phyloP scores from a whole-genome alignment of 1,284 basidiomycete genomes.

The Marasmius fiardii region DNA sequence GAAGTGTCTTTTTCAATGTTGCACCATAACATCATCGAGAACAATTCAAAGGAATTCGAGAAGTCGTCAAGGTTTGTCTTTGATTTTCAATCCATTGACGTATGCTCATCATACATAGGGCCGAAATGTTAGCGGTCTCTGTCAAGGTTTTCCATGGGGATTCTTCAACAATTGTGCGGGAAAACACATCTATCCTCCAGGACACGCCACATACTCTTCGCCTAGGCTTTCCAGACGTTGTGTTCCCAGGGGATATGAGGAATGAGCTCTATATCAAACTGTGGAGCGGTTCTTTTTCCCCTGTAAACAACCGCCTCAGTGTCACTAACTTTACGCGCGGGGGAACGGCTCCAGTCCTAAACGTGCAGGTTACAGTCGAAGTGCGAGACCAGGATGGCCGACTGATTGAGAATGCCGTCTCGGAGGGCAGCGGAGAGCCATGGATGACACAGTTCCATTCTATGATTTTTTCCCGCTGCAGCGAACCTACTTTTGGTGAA shows the following conservation, averaged over 20 bases:
- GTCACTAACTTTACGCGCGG: conserved; percentile 61
- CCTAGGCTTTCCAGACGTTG: conserved; percentile 96
- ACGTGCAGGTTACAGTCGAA: conserved; percentile 90
- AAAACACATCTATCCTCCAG: conserved; percentile 86
- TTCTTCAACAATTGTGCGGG: conserved; percentile 68
- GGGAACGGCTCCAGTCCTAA: conserved; percentile 53
- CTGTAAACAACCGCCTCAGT: conserved; percentile 51
- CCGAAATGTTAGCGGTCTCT: conserved; percentile 86
- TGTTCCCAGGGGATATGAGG: conserved; percentile 88
- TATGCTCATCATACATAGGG: conserved; percentile 41
- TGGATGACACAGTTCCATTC: conserved; percentile 81
- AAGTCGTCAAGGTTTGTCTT: conserved; percentile 73
- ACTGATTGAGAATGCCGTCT: conserved; percentile 74
- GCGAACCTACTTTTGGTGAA: conserved; percentile 89
- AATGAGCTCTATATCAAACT: conserved; percentile 96
- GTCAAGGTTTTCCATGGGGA: conserved; percentile 89
- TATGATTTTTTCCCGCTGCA: conserved; percentile 84
- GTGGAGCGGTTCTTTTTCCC: conserved; percentile 83
- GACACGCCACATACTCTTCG: conserved; percentile 81
- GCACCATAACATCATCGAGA: conserved; percentile 91
- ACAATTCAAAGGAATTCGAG: conserved; percentile 78
- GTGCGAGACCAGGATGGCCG: conserved; percentile 77
- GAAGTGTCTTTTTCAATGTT: conserved; percentile 90
- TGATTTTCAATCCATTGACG: not conserved
- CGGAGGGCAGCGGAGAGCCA: conserved; percentile 84